Evolutionary conservation across 768 basidiomycete genomes (phyloP), one percentile per base, ranked within the genome.

Genomic region (Leccinum subgranulosum): DNA sequence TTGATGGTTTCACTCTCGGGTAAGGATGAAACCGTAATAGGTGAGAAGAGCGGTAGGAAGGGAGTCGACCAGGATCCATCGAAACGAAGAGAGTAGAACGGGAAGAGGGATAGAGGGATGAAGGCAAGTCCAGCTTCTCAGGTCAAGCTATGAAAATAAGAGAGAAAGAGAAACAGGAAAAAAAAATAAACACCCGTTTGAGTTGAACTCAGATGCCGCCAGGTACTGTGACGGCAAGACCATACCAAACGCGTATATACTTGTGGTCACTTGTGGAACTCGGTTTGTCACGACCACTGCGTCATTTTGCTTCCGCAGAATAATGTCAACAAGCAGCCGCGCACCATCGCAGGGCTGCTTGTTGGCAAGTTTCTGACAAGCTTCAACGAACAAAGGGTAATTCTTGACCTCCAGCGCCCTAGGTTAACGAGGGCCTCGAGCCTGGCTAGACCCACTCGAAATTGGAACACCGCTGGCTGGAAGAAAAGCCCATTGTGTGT

Each of bases 21-120:
- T 70, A 70, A 33, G 69, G 69, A 55, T 70, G 69, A 21, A 59
- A 73, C 19, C 70, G 56, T 27, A 68, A 46, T 6, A 73, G 48
- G 33, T 73, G 60, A 0, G 70, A 72, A 2, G 68, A 70, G 12
- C 70, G 66, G 49, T 72, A 71, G 39, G 64, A 50, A 0, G 70
- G 72, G 0, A 71, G 57, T 0, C 60, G 45, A 0, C 46, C 41
- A 0, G 51, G 33, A 41, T 70, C 66, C 66, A 73, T 66, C 28
- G 10, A 28, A 39, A 29, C 25, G 31, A 48, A 17, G 14, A 48
- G 28, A 51, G 43, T 15, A n/a, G 36, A 10, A 39, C 0, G 17
- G 36, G 31, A 28, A 47, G 49, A 4, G 56, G 28, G 48, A 46
- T 9, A 28, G 41, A 31, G 51, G 43, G 47, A 19, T 28, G 31